Evolutionary conservation across 1,139 yeast species (phyloP).

Genomic region (Pichia sp.): DNA sequence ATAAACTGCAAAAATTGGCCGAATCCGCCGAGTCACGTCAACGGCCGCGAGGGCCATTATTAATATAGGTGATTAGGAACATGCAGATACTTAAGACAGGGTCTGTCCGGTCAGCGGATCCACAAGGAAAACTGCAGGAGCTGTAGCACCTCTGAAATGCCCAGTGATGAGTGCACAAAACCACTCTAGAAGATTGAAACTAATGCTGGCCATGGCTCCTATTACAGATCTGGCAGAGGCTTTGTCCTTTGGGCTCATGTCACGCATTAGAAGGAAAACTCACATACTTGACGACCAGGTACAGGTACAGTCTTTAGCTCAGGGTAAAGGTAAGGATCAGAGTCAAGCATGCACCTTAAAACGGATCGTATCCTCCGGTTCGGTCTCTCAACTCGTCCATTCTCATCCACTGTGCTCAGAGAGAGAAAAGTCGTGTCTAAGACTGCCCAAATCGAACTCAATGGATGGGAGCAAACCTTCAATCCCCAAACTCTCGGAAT

Average conservation of each 20-base stretch:
- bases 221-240: constrained; percentile 15
- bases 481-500: too few relatives aligned
- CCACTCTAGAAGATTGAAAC: neutral
- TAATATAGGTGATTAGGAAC: too few relatives aligned
- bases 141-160: too few relatives aligned
- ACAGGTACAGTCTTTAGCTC: constrained; percentile 1
- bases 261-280: constrained; percentile 17
- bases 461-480: neutral
- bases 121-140: too few relatives aligned
- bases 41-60: too few relatives aligned
- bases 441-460: neutral
- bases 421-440: neutral
- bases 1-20: too few relatives aligned
- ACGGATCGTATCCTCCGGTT: neutral
- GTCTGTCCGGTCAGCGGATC: too few relatives aligned
- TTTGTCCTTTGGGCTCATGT: constrained; percentile 21
- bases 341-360: neutral
- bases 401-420: too few relatives aligned
- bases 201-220: constrained; percentile 2
- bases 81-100: too few relatives aligned
- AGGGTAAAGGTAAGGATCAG: neutral
- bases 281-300: constrained; percentile 6
- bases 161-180: too few relatives aligned
- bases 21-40: too few relatives aligned
- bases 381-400: neutral